Base-by-base conservation (phyloP, 108 stramenopile genomes). In the Parietichytrium sp. region DNA sequence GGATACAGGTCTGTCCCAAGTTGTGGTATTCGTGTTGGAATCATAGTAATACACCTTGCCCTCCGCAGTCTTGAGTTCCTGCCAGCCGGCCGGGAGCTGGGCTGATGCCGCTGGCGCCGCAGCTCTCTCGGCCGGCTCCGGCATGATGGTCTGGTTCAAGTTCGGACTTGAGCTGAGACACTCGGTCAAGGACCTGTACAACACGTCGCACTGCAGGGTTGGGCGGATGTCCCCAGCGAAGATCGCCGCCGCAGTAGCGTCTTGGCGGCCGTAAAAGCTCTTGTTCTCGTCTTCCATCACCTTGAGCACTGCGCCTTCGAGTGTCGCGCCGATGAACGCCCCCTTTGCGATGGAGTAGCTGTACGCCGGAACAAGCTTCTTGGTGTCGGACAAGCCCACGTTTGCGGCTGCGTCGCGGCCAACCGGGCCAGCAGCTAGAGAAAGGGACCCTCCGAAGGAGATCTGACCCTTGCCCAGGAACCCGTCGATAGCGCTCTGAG, bases 311-410 rank as follows among this genome's bases (percentile, higher is more conserved):
- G 61, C 33, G 10, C 61, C 61, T 25, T 72, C 61, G 16, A 72
- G 42, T n/a, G 61, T 72, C 38, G 38, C 61, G 42, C 61, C 61
- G 45, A 72, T 72, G 42, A 45, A 72, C 23, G 61, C 61, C 23
- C 61, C 61, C 42, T 72, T 72, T n/a, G 61, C 61, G 8, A 72
- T n/a, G n/a, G 61, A 72, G 61, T 72, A 72, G 61, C 61, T 72
- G 33, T 72, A 72, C 8, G 61, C 61, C 2, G 61, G 61, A 2
- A 72, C 61, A 2, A 72, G 29, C 42, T 72, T 72, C 15, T 45
- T 36, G 61, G 18, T 72, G 3, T 72, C 61, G 2, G 20, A 45
- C 6, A 72, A 42, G 10, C 61, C 61, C 20, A 72, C 20, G 42
- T n/a, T 72, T 8, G 61, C 61, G 13, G 18, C 20, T 8, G 61